Evolutionary conservation across 2,329 filamentous ascomycete genomes (phyloP).

Genomic region (Fusarium ramigenum): DNA sequence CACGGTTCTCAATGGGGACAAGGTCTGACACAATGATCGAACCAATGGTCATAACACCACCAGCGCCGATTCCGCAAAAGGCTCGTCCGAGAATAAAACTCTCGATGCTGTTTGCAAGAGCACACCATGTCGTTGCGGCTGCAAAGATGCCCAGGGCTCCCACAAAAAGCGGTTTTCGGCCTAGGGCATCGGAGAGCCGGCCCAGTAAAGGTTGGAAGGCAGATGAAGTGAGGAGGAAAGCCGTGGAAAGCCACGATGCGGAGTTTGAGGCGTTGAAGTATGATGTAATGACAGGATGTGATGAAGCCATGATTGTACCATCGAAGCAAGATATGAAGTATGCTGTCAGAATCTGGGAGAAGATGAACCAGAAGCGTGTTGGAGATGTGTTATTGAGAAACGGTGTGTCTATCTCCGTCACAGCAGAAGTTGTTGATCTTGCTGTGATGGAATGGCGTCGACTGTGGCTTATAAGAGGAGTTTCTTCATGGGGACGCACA

Average conservation of each 20-base stretch:
- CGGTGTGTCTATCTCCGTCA: slow-evolving; percentile 26
- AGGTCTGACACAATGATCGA: slow-evolving; percentile 78
- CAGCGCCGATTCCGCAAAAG: slow-evolving; percentile 77
- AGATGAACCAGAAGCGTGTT: slow-evolving; percentile 70
- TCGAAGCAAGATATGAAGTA: slow-evolving; percentile 75
- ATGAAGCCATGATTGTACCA: slow-evolving; percentile 82
- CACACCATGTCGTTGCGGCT: slow-evolving; percentile 74
- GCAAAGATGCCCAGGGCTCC: slow-evolving; percentile 70
- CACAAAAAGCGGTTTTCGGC: slow-evolving; percentile 73
- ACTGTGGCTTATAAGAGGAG: slow-evolving; percentile 39
- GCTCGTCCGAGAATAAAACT: slow-evolving; percentile 76
- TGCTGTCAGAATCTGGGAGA: slow-evolving; percentile 64
- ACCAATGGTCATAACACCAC: slow-evolving; percentile 74
- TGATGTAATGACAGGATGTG: slow-evolving; percentile 82
- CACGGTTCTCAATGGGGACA: slow-evolving; percentile 75
- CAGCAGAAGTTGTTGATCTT: slow-evolving; percentile 19
- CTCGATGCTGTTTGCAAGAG: slow-evolving; percentile 71
- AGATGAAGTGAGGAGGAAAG: slow-evolving; percentile 80
- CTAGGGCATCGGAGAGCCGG: slow-evolving; percentile 77
- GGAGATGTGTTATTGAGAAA: slow-evolving; percentile 59
- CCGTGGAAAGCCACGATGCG: slow-evolving; percentile 84
- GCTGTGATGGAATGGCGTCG: slow-evolving; percentile 27
- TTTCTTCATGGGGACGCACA: slow-evolving; percentile 35
- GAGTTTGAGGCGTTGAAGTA: slow-evolving; percentile 81
- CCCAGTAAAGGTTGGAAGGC: slow-evolving; percentile 80